Evolutionary conservation across 2,329 filamentous ascomycete species (phyloP).

Genomic region (Trichoderma sp.): DNA sequence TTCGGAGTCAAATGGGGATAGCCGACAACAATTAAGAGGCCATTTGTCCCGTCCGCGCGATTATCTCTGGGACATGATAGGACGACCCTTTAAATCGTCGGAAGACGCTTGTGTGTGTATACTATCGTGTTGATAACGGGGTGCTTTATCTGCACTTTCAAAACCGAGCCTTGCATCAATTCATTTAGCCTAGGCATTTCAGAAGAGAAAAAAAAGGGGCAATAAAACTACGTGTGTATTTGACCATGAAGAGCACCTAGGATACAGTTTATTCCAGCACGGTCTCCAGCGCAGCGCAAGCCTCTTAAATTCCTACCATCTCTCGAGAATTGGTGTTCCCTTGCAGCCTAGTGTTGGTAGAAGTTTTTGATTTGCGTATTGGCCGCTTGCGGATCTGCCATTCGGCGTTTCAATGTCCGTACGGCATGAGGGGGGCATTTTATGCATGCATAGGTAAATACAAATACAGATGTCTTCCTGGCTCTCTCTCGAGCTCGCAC

Average conservation of each 20-base stretch:
- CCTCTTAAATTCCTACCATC: neutral
- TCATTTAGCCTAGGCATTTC: neutral
- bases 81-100: neutral
- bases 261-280: neutral
- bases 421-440: neutral
- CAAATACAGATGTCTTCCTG: neutral
- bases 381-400: neutral
- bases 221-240: too few relatives aligned
- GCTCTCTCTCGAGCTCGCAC: neutral
- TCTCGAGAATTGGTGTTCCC: neutral
- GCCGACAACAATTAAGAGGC: neutral
- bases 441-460: too few relatives aligned
- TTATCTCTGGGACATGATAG: neutral
- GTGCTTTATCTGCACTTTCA: neutral
- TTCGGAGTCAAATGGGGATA: constrained; percentile 60
- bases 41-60: neutral
- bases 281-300: neutral
- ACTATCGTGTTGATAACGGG: neutral
- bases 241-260: neutral
- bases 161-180: neutral
- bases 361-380: neutral
- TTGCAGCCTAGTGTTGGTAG: neutral
- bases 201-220: neutral
- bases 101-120: neutral
- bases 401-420: neutral